Evolutionary conservation across 1,284 basidiomycete species (phyloP), one percentile per base, ranked within the genome.

Genomic region (Cutaneotrichosporon sp.): DNA sequence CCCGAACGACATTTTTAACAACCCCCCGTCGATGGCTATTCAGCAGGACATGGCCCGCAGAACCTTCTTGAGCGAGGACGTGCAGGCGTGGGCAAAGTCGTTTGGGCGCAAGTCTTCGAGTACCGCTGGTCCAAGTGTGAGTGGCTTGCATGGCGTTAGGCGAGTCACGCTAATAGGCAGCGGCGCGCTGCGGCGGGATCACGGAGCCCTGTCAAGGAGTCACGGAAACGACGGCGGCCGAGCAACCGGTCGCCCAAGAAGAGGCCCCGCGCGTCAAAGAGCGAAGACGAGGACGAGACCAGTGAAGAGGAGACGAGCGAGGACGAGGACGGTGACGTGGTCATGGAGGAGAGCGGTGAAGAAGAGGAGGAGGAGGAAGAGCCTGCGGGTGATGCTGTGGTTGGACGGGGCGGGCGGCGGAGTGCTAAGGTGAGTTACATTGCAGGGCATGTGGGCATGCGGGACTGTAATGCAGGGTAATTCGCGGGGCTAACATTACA

Each of bases 1-100:
- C 24, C 92, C 92, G 0, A 70, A 78, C 7, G 92, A 97, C 70
- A 89, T 97, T 49, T 82, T 97, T 63, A 61, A 64, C 49, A 66
- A 65, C 46, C 60, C 64, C 5, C 61, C 63, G 4, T 61, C 61
- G n/a, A 54, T 55, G 11, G 51, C 60, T 22, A 60, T 59, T n/a
- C 62, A 57, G 19, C 51, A 54, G 19, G 42, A 65, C 46, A 57
- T 63, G 14, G 54, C 63, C 8, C 51, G 51, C n/a, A 61, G 48
- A 29, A 56, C 60, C 8, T 74, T 66, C 46, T 55, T 74, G 20
- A 57, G 54, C 19, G 62, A 65, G 19, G 65, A 68, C 17, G 57
- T 60, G 9, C 56, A 54, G 6, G 47, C 45, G 12, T 67, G 66
- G 64, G 62, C 63, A 0, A 61, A 52, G 29, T 35, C 35, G 24